These are phyloP conservation scores for Pyrenula massariospora DNA, from an alignment of 495 filamentous ascomycete species.

Conservation along the genomic window DNA sequence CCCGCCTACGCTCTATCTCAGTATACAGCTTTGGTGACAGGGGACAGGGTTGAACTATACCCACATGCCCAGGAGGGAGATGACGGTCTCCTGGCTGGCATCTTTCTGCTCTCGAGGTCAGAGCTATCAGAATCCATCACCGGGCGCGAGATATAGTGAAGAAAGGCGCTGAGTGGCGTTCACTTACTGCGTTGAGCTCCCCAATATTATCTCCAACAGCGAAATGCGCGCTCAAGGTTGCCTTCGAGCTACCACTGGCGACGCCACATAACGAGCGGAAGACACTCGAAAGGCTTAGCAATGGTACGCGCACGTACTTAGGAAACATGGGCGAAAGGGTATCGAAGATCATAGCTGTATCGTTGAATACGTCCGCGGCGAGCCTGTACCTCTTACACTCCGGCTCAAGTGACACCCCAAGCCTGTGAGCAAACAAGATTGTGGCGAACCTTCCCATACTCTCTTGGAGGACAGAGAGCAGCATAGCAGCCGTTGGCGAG, in stretches of 20 bases:
- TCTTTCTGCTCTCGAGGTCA: conserved; percentile 49
- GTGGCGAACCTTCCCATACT: conserved; percentile 75
- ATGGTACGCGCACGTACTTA: conserved; percentile 45
- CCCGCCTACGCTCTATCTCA: conserved; percentile 40
- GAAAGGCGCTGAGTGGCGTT: background rate
- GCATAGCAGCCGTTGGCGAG: conserved; percentile 74
- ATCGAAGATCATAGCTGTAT: conserved; percentile 79
- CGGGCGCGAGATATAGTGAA: background rate
- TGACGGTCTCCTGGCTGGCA: conserved; percentile 89
- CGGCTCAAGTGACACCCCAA: conserved; percentile 80
- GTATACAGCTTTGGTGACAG: conserved; percentile 1
- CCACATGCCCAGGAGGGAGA: conserved; percentile 83
- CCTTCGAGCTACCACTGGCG: conserved; percentile 80
- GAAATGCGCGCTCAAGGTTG: conserved; percentile 86
- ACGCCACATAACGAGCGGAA: conserved; percentile 80
- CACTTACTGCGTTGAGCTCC: conserved; percentile 74
- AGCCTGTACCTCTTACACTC: conserved; percentile 93
- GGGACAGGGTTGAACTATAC: conserved; percentile 27
- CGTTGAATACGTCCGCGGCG: conserved; percentile 85
- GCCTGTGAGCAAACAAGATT: conserved; percentile 77
- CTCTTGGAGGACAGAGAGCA: conserved; percentile 80
- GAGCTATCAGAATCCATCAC: conserved; percentile 3
- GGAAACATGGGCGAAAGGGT: conserved; percentile 75
- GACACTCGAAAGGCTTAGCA: conserved; percentile 67
- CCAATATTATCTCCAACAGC: conserved; percentile 79